Conservation (phyloP, 495 filamentous ascomycete genomes). For the Aspergillus campestris region DNA sequence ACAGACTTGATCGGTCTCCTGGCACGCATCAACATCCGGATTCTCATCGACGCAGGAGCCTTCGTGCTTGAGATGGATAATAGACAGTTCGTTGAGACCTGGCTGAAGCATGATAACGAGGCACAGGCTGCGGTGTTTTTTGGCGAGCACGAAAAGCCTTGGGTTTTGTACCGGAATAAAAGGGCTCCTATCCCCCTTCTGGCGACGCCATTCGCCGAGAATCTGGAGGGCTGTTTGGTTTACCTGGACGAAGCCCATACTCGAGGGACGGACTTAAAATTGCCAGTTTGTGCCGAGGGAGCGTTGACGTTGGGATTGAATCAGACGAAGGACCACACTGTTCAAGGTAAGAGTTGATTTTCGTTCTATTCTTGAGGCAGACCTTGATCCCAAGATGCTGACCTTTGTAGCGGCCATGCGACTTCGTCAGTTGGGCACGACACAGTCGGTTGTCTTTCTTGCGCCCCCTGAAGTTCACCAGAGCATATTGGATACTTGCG, state of each 20-base stretch:
- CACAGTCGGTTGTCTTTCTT: conserved; percentile 52
- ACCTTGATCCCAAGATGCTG: background rate
- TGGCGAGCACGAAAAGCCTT: conserved; percentile 35
- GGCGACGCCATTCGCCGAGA: conserved; percentile 48
- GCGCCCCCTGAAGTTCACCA: conserved; percentile 52
- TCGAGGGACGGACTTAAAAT: conserved; percentile 61
- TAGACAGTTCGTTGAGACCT: conserved; percentile 29
- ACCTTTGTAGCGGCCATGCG: conserved; percentile 52
- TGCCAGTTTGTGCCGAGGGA: conserved; percentile 50
- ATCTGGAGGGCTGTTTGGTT: conserved; percentile 53
- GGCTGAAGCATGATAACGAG: conserved; percentile 36
- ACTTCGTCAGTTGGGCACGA: conserved; percentile 48
- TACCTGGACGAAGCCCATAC: conserved; percentile 72
- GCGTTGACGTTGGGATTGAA: conserved; percentile 61
- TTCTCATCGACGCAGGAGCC: conserved; percentile 65
- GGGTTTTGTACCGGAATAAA: conserved; percentile 36
- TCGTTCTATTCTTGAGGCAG: background rate
- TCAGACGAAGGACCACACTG: conserved; percentile 60
- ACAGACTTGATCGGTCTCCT: conserved; percentile 45
- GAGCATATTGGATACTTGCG: conserved; percentile 33
- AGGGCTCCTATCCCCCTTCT: conserved; percentile 36
- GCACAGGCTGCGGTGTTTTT: conserved; percentile 50
- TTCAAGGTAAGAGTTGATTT: conserved; percentile 53
- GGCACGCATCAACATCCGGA: conserved; percentile 37
- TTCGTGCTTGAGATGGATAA: conserved; percentile 59